Percentiles rank a stretch among this genome's conserved stretches.
These are phyloP conservation scores for Hibiscus tridactylites DNA, from an alignment of 345 rosid genomes.

Conservation along the genomic window DNA sequence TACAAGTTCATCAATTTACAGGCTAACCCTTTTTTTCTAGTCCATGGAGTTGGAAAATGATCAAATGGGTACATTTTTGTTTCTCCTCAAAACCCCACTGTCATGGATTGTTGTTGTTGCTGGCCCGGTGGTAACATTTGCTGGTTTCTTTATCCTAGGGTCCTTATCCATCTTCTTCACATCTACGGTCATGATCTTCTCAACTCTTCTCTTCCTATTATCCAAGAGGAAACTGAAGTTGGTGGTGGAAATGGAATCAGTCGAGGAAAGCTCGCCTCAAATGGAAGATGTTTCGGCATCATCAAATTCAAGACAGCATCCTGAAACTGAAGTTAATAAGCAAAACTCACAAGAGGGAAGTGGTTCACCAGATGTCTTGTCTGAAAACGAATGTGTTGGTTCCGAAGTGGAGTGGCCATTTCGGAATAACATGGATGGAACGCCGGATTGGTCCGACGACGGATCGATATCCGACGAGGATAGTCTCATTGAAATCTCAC, in stretches of 20 bases:
- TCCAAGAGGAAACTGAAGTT: conserved; percentile 11
- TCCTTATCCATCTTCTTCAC: conserved; percentile 28
- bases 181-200: conserved; percentile 24
- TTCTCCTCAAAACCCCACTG: conserved; percentile 25
- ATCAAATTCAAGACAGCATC: neutral
- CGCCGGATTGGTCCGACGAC: conserved; percentile 32
- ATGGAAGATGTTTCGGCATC: no score
- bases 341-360: conserved; percentile 2
- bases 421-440: conserved; percentile 10
- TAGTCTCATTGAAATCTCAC: conserved; percentile 62
- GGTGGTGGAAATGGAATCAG: conserved; percentile 10
- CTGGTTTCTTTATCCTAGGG: conserved; percentile 24
- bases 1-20: no score
- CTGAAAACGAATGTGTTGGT: conserved; percentile 25
- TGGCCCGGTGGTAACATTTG: conserved; percentile 20
- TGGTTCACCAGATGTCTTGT: conserved; percentile 1
- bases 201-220: conserved; percentile 20
- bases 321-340: neutral
- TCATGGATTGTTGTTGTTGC: conserved; percentile 27
- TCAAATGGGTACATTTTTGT: conserved; percentile 21
- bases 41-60: conserved; percentile 23
- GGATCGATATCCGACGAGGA: conserved; percentile 28
- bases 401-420: no score
- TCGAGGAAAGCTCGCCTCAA: conserved; percentile 9
- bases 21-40: neutral